These are phyloP conservation scores for Tillandsia leiboldiana DNA, from an alignment of 176 grass and related monocot species.

Conservation along the genomic window DNA sequence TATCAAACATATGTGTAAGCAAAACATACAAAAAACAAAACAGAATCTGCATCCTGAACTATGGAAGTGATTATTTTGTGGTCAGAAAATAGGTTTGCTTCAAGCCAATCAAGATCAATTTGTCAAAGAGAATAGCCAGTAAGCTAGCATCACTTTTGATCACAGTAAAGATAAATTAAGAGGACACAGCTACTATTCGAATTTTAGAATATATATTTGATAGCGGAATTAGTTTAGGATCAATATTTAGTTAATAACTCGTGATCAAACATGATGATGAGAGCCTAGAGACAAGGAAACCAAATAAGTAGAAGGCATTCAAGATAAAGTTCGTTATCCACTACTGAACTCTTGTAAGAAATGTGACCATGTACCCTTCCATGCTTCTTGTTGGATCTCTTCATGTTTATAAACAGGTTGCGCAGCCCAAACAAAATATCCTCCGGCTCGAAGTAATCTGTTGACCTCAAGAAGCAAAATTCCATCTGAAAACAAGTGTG, in stretches of 20 bases:
- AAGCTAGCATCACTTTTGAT: background rate
- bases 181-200: background rate
- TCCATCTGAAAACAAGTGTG: conserved; percentile 28
- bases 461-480: conserved; percentile 44
- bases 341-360: background rate
- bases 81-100: background rate
- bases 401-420: conserved; percentile 60
- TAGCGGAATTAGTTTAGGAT: background rate
- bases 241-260: background rate
- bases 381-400: conserved; percentile 35
- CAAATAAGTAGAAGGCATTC: background rate
- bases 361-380: conserved; percentile 30
- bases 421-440: conserved; percentile 55
- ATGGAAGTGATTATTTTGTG: no score
- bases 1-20: conserved; percentile 10
- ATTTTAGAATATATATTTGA: background rate
- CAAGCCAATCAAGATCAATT: background rate
- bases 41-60: no score
- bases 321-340: background rate
- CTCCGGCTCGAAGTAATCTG: conserved; percentile 48
- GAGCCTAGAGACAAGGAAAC: background rate
- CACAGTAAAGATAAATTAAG: background rate
- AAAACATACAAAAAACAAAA: background rate
- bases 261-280: background rate
- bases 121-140: background rate